Evolutionary conservation across 2,329 filamentous ascomycete genomes (phyloP).

Genomic region (Talaromyces sp.): DNA sequence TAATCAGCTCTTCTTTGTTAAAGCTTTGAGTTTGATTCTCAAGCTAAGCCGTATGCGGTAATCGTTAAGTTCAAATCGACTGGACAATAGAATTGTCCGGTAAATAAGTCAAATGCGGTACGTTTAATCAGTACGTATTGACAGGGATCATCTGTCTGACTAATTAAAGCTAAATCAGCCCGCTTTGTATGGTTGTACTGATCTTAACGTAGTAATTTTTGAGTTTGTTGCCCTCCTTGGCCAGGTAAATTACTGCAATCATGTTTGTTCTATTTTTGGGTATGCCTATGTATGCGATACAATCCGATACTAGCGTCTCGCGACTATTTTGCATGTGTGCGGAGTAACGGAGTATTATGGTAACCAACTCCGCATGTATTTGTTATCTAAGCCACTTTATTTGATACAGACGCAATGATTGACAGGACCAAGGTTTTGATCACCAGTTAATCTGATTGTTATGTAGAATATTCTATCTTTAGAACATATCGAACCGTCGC

Average conservation of each 20-base stretch:
- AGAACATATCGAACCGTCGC: neutral
- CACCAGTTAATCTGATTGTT: neutral
- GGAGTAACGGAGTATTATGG: neutral
- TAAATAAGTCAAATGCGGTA: neutral
- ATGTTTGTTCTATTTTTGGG: neutral
- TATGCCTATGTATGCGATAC: neutral
- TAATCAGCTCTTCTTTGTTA: neutral
- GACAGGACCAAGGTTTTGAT: neutral
- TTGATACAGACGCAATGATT: neutral
- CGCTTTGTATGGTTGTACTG: neutral
- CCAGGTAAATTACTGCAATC: neutral
- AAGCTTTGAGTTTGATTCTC: neutral
- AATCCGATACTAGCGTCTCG: neutral
- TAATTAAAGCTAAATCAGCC: constrained; percentile 1
- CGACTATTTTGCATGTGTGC: neutral
- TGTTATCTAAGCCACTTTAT: neutral
- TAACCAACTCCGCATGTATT: neutral
- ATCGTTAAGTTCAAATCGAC: no score
- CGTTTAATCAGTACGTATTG: neutral
- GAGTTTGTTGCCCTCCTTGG: neutral
- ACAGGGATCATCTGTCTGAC: neutral
- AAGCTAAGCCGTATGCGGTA: neutral
- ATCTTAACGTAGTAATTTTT: neutral
- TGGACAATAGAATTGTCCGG: neutral
- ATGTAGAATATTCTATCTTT: constrained; percentile 5